A percentile compares a stretch with the other conserved stretches of the same genome.
Conservation (phyloP, 179 eudicot species). For the Spinacia oleracea region DNA sequence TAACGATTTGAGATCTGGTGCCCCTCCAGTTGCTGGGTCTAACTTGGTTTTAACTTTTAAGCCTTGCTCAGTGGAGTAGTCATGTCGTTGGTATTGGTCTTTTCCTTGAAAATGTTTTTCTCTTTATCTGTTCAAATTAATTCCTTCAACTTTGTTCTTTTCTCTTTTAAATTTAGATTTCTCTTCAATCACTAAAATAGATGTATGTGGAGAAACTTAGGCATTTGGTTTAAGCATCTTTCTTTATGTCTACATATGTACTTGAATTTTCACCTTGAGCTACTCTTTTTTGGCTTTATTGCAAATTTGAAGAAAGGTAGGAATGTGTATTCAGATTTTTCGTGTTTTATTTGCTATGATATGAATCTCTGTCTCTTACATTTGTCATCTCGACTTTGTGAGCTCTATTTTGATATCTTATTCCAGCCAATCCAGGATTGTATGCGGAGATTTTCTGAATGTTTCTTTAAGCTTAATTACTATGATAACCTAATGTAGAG, state of each 20-base stretch:
- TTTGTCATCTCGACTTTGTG: not conserved
- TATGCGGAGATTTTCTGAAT: no score
- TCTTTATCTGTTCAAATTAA: not conserved
- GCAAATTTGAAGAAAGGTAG: not conserved
- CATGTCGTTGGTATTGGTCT: slow-evolving; percentile 76
- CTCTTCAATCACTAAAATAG: not conserved
- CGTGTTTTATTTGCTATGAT: not conserved
- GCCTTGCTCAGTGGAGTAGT: slow-evolving; percentile 90
- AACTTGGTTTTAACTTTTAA: slow-evolving; percentile 87
- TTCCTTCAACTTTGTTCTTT: not conserved
- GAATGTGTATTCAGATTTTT: not conserved
- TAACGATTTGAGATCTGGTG: slow-evolving; percentile 30
- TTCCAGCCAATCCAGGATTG: not conserved
- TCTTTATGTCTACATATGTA: not conserved
- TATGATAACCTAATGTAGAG: no score
- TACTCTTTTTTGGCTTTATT: not conserved
- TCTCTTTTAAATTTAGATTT: not conserved
- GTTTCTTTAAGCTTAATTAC: no score
- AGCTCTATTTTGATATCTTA: not conserved
- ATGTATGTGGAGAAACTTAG: not conserved
- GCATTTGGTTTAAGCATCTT: not conserved
- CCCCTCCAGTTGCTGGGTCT: slow-evolving; percentile 91
- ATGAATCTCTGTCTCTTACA: not conserved
- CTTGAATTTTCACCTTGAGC: not conserved
- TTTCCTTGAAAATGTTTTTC: not conserved